These are phyloP conservation scores for Lepraria neglecta DNA, from an alignment of 495 filamentous ascomycete species.

Conservation along the genomic window DNA sequence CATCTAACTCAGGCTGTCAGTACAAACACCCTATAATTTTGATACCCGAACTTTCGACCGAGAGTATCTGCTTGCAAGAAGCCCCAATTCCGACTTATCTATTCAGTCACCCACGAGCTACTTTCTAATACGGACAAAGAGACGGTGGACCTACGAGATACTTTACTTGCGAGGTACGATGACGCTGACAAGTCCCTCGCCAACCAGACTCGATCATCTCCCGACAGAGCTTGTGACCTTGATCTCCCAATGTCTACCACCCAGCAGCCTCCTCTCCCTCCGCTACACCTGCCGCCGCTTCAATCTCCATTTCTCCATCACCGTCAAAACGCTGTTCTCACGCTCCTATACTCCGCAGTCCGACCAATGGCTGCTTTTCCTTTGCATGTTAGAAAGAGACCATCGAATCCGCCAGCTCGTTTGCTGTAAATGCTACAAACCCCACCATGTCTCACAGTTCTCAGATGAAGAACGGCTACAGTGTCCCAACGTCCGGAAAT, in stretches of 20 bases:
- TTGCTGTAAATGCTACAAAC: not conserved
- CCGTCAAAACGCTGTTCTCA: not conserved
- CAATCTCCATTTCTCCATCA: not conserved
- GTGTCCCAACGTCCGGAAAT: not conserved
- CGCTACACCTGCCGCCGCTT: slow-evolving; percentile 11
- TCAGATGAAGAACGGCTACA: not conserved
- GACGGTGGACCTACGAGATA: not conserved
- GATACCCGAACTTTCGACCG: too few relatives aligned
- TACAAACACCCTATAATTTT: too few relatives aligned
- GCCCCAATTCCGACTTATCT: too few relatives aligned
- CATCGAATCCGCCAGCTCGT: not conserved
- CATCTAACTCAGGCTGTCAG: too few relatives aligned
- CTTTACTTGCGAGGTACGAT: not conserved
- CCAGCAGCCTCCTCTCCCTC: not conserved
- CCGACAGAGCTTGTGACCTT: slow-evolving; percentile 1
- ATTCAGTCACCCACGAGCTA: too few relatives aligned
- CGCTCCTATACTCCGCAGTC: too few relatives aligned
- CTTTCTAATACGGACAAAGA: not conserved
- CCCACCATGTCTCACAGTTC: not conserved
- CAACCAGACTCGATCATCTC: not conserved
- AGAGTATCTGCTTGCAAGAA: too few relatives aligned
- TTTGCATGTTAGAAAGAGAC: slow-evolving; percentile 6
- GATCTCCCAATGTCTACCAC: not conserved
- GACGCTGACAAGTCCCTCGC: not conserved
- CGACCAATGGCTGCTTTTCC: not conserved